Base-by-base conservation (phyloP, 2,329 filamentous ascomycete genomes). In the Fusarium pseudonygamai region DNA sequence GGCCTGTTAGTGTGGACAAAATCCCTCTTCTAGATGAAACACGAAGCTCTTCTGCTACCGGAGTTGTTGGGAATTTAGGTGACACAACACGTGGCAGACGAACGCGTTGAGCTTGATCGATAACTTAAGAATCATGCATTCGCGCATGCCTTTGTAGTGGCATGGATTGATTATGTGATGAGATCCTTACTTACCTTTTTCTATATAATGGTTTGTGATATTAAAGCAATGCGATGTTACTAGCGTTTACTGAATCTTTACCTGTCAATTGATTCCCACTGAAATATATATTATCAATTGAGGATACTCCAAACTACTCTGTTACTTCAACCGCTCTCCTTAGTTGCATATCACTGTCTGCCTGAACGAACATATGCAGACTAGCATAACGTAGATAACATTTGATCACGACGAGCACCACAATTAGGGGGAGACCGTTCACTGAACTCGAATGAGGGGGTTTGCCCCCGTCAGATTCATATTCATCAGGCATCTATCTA, bases 21-120 rank as follows among this genome's bases (percentile, higher is more conserved):
- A 91, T 92, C 52, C 89, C 90, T 6, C 79, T 91, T 36, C 80
- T 92, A 22, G 87, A 88, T 22, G 86, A 89, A 60, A 77, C 78
- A 46, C 75, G 75, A 16, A 75, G 72, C 12, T 77, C 77, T 6
- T 78, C 72, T 20, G 79, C 83, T 11, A 86, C 84, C 4, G 84
- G 85, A 6, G 74, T 86, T 40, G 87, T 89, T 60, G 80, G 79
- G 2, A 81, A 83, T 3, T 82, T 83, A n/a, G 85, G 81, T 66
- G 84, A 87, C 71, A 80, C 84, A 11, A 82, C 85, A 7, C 83
- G 85, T 39, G 86, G 87, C 76, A 84, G 88, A 68, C 89, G 83
- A 74, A 62, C 78, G 32, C 78, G 76, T 20, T 80, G 73, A 24
- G 60, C 59, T 24, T 18, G 52, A 15, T 28, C 42, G 34, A 36